Evolutionary conservation across 495 filamentous ascomycete species (phyloP).

Genomic region (Geopyxis carbonaria): DNA sequence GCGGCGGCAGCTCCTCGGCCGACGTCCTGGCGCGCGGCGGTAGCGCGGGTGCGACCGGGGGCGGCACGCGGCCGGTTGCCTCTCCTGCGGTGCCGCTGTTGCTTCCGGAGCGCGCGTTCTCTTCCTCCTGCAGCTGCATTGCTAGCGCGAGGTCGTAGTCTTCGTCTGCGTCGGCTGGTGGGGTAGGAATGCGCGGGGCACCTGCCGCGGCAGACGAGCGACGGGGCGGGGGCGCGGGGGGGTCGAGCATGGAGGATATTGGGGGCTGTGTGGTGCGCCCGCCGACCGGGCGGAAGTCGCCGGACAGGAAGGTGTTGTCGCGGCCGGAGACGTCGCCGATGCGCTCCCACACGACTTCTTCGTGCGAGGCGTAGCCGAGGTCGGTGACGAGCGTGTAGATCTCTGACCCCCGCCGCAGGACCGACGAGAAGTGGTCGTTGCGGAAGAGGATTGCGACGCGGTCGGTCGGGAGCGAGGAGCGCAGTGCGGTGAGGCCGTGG

Average conservation of each 20-base stretch:
- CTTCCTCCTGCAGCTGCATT: constrained; percentile 68
- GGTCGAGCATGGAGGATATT: constrained; percentile 11
- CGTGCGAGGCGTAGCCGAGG: constrained; percentile 69
- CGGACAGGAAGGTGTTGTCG: constrained; percentile 65
- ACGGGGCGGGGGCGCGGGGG: constrained; percentile 2
- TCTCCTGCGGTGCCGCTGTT: constrained; percentile 23
- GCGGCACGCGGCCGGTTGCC: constrained; percentile 1
- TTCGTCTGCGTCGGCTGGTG: constrained; percentile 10
- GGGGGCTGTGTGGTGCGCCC: constrained; percentile 23
- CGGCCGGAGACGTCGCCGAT: constrained; percentile 78
- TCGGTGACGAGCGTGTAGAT: constrained; percentile 79
- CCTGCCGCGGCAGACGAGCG: constrained; percentile 8
- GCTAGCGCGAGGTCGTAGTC: constrained; percentile 66
- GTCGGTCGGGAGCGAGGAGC: constrained; percentile 38
- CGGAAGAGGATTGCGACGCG: constrained; percentile 78
- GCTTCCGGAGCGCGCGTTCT: constrained; percentile 46
- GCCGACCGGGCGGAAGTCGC: constrained; percentile 77
- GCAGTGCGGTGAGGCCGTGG: constrained; percentile 59
- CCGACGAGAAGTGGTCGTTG: constrained; percentile 89
- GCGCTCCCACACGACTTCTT: constrained; percentile 91
- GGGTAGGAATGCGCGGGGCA: background rate
- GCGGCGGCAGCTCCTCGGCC: constrained; percentile 13
- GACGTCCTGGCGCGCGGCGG: constrained; percentile 1
- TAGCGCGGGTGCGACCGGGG: background rate
- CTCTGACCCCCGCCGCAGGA: constrained; percentile 45